Percentiles rank a stretch among this genome's conserved stretches.
phyloP scores from a whole-genome alignment of 306 rosid genomes.

The Amphicarpaea edgeworthii region DNA sequence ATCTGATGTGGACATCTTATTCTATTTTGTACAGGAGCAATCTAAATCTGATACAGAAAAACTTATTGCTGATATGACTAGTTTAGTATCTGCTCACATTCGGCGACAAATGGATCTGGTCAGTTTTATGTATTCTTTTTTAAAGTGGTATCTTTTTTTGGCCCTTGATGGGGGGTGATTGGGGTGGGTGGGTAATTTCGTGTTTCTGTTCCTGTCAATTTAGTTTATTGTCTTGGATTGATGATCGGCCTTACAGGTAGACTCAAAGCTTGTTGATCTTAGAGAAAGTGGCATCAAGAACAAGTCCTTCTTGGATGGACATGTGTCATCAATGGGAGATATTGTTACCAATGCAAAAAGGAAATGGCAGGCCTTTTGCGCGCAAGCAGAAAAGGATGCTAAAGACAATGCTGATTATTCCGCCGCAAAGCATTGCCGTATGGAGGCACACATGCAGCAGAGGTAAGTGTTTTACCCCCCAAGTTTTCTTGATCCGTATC shows the following conservation, averaged over 20 bases:
- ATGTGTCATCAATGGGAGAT: constrained; percentile 74
- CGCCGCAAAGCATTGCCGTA: constrained; percentile 89
- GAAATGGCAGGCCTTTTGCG: constrained; percentile 84
- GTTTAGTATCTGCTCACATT: constrained; percentile 71
- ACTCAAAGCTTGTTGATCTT: constrained; percentile 72
- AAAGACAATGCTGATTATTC: constrained; percentile 80
- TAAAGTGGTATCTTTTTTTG: background rate
- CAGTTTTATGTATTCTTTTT: constrained; percentile 32
- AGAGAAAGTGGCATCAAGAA: constrained; percentile 67
- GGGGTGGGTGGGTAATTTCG: background rate
- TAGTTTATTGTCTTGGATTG: background rate
- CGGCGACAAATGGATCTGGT: constrained; percentile 88
- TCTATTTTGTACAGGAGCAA: constrained; percentile 71
- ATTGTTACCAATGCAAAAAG: constrained; percentile 77
- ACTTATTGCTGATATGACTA: constrained; percentile 84
- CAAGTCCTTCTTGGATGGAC: constrained; percentile 80
- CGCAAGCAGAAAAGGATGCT: constrained; percentile 74
- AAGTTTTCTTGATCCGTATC: background rate
- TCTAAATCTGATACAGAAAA: constrained; percentile 85
- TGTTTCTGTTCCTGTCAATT: background rate
- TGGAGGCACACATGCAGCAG: constrained; percentile 83
- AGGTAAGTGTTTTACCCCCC: constrained; percentile 51
- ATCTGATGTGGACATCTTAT: constrained; percentile 44
- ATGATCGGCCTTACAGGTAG: constrained; percentile 67
- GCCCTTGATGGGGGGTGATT: background rate